Evolutionary conservation across 83 land plant genomes (phyloP).

Genomic region (Larix sibirica): DNA sequence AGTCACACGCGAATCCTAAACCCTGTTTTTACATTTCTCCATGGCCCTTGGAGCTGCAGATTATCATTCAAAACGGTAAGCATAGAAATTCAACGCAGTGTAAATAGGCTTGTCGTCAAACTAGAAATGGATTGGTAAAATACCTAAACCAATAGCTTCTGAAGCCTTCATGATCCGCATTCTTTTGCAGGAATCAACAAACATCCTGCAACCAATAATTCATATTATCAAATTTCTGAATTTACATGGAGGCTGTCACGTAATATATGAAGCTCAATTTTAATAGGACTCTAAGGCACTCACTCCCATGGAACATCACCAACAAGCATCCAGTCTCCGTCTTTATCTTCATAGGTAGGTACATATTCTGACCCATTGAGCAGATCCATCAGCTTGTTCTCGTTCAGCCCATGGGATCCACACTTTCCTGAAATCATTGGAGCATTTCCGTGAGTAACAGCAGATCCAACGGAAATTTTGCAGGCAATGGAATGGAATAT

Average conservation of each 20-base stretch:
- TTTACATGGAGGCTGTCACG: neutral
- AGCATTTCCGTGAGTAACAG: neutral
- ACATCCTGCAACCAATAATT: constrained; percentile 56
- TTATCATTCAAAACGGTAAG: neutral
- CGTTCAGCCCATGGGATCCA: constrained; percentile 16
- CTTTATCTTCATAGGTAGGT: constrained; percentile 65
- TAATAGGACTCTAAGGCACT: constrained; percentile 7
- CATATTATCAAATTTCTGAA: neutral
- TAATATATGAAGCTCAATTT: neutral
- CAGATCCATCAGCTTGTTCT: constrained; percentile 33
- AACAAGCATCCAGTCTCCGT: constrained; percentile 76
- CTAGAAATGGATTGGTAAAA: constrained; percentile 6
- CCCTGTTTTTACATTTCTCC: constrained; percentile 13
- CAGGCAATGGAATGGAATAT: no score
- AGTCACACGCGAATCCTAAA: neutral
- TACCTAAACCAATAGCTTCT: constrained; percentile 76
- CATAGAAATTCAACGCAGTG: neutral
- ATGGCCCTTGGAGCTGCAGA: constrained; percentile 14
- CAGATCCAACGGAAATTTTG: no score
- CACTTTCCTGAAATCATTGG: constrained; percentile 12
- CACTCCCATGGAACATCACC: constrained; percentile 94
- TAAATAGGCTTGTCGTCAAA: neutral
- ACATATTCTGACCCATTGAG: constrained; percentile 62
- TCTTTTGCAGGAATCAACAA: constrained; percentile 74
- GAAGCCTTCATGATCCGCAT: constrained; percentile 80